phyloP scores from a whole-genome alignment of 768 basidiomycete genomes.

The Pholiota microspora region DNA sequence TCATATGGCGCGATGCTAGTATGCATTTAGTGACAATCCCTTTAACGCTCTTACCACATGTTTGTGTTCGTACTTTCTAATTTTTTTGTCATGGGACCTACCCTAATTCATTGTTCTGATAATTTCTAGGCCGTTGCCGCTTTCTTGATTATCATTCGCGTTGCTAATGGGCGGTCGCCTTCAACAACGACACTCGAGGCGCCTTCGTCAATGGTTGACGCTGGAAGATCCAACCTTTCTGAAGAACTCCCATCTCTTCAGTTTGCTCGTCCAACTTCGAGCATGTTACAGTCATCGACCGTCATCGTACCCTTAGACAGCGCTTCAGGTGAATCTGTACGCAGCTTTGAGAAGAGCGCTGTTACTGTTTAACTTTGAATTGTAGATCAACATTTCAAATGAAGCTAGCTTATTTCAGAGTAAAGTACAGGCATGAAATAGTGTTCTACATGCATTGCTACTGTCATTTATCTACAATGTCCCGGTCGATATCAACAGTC shows the following conservation, averaged over 20 bases:
- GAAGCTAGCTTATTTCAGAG: no score
- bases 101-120: not conserved
- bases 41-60: not conserved
- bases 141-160: not conserved
- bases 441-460: no score
- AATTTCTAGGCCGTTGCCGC: not conserved
- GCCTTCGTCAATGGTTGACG: not conserved
- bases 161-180: not conserved
- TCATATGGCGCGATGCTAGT: not conserved
- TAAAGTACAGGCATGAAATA: no score
- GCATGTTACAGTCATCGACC: not conserved
- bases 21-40: not conserved
- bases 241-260: not conserved
- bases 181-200: not conserved
- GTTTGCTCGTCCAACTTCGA: not conserved
- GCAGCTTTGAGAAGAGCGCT: no score
- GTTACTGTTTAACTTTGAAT: no score
- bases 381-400: no score
- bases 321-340: not conserved
- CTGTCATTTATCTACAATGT: no score
- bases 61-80: not conserved
- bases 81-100: not conserved
- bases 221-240: not conserved
- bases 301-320: not conserved
- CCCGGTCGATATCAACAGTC: no score